Evolutionary conservation across 148 eudicot species (phyloP), one percentile per base, ranked within the genome.

Genomic region (Mesembryanthemum crystallinum): DNA sequence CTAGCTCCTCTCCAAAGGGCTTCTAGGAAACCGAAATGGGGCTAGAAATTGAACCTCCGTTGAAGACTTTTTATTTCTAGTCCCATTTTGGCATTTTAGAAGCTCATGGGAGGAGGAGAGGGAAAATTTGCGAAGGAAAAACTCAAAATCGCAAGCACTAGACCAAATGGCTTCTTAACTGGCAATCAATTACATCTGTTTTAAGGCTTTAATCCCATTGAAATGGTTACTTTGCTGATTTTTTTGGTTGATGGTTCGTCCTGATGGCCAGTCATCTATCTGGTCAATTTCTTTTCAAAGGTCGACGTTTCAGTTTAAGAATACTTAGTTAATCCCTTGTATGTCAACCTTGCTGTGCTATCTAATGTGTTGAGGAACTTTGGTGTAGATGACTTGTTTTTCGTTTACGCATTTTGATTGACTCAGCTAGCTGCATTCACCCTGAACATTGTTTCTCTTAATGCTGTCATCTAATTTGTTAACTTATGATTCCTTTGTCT

Each of bases 401-500:
- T 7, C n/a, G 30, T 43, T 43, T 20, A 28, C 67, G 8, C 20
- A 12, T 73, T 21, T 2, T 35, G 29, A 23, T 35, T 0, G 43
- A 32, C 23, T 73, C 28, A 17, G 2, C 42, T 25, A 2, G 32
- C 35, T 49, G 11, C n/a, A 24, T 37, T 42, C 39, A 1, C 12
- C 33, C 8, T 12, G 8, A 54, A 42, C 25, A 27, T 15, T 24
- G 57, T 43, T 64, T 27, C 8, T 21, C 12, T 67, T 37, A 30
- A 67, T 42, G 55, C 55, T 1, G 25, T 28, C 32, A 15, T 63
- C 42, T 61, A 25, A 14, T 73, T 32, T 35, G 4, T 69, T 57
- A 20, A 32, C 74, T 45, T 30, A 68, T 25, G 17, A 61, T 74
- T 65, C 69, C 30, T 73, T 55, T 47, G 8, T 27, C 55, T 27